A percentile compares a stretch with the other conserved stretches of the same genome.
Evolutionary conservation across 495 filamentous ascomycete species (phyloP).

Genomic region (Penicillium waksmanii): DNA sequence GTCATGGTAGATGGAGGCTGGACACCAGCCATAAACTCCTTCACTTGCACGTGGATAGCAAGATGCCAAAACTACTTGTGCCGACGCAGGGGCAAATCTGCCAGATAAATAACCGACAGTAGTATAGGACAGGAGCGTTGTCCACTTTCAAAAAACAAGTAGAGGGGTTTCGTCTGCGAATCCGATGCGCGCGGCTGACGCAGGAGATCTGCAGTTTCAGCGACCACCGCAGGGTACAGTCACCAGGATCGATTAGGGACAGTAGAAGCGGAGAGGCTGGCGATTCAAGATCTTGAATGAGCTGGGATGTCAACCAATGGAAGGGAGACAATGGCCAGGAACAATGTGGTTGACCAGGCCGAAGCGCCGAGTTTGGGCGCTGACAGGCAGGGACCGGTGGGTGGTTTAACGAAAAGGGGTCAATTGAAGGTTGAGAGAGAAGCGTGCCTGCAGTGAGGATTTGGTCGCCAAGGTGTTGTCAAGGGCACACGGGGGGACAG

Average conservation of each 20-base stretch:
- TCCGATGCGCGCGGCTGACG: conserved; percentile 31
- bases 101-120: not conserved
- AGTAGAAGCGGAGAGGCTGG: conserved; percentile 6
- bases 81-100: conserved; percentile 4
- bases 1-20: conserved; percentile 44
- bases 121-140: conserved; percentile 7
- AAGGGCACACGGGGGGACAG: not conserved
- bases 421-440: conserved; percentile 2
- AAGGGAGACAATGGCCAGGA: conserved; percentile 18
- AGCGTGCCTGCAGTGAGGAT: not conserved
- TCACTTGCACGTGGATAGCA: conserved; percentile 3
- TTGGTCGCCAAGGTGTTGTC: not conserved
- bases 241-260: conserved; percentile 10
- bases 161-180: conserved; percentile 11
- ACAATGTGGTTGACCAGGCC: conserved; percentile 8
- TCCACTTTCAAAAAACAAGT: conserved; percentile 11
- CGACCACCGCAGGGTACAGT: conserved; percentile 22
- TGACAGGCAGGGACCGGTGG: conserved; percentile 4
- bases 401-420: not conserved
- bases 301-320: not conserved
- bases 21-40: conserved; percentile 34
- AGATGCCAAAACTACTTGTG: conserved; percentile 5
- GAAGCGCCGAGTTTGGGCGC: conserved; percentile 13
- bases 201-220: conserved; percentile 29
- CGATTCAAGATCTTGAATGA: conserved; percentile 10